These are phyloP conservation scores for Pelagomonas calceolata DNA, from an alignment of 108 stramenopile species.

Conservation along the genomic window DNA sequence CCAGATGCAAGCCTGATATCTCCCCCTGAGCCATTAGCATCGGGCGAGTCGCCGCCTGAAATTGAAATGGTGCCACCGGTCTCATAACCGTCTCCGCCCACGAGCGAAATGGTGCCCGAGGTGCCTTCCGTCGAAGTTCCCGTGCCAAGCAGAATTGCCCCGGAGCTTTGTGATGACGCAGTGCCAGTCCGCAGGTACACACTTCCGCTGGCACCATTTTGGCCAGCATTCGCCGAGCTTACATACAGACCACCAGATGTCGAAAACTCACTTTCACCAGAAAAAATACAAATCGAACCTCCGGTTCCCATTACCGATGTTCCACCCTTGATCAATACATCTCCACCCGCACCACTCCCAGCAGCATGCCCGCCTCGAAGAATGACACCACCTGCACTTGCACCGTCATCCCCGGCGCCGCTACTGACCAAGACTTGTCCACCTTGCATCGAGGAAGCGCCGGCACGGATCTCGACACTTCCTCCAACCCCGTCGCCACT, in stretches of 20 bases:
- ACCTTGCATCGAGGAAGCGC: neutral
- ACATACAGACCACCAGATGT: neutral
- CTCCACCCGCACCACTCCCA: neutral
- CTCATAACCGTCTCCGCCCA: too few species aligned
- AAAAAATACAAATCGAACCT: neutral
- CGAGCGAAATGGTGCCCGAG: neutral
- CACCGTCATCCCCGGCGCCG: too few species aligned
- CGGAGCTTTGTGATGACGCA: neutral
- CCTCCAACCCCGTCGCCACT: neutral
- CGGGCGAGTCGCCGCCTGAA: too few species aligned
- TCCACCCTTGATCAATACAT: constrained; percentile 3
- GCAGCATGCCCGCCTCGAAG: neutral
- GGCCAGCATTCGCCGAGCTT: constrained; percentile 4
- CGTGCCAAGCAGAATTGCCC: constrained; percentile 1
- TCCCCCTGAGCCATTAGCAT: neutral
- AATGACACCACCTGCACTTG: neutral
- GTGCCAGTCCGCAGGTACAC: neutral
- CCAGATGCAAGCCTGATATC: neutral
- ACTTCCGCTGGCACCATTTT: neutral
- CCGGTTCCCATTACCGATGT: neutral
- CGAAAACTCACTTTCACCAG: neutral
- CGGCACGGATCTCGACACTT: neutral
- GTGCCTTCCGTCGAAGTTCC: neutral
- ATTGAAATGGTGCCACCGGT: too few species aligned
- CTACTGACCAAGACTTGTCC: neutral